Conservation (phyloP, 164 flowering plant genomes). For the Paratinospora sagittata region DNA sequence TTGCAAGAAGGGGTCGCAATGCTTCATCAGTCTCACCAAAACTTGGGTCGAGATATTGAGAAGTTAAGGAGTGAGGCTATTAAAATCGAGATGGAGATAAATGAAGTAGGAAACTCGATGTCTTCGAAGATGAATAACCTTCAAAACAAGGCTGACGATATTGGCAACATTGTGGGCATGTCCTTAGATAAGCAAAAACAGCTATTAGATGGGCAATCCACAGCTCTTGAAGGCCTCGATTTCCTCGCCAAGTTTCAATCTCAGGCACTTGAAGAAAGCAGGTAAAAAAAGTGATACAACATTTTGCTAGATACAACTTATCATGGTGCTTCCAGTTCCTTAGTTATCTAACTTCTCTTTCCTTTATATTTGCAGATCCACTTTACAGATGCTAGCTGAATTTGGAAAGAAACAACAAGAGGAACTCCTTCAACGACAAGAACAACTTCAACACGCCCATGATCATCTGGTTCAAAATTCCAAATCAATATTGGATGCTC, state of each 20-base stretch:
- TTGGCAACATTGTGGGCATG: slow-evolving; percentile 48
- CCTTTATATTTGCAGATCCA: slow-evolving; percentile 32
- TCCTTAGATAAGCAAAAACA: slow-evolving; percentile 67
- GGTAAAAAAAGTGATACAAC: slow-evolving; percentile 39
- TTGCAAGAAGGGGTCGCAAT: slow-evolving; percentile 50
- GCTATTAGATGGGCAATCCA: slow-evolving; percentile 64
- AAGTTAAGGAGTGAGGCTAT: slow-evolving; percentile 41
- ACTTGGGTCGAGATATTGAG: slow-evolving; percentile 47
- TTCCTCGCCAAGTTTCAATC: slow-evolving; percentile 50
- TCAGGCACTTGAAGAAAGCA: slow-evolving; percentile 81
- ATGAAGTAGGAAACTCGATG: slow-evolving; percentile 49
- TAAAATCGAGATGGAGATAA: slow-evolving; percentile 60
- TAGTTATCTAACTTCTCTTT: background rate
- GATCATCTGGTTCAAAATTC: slow-evolving; percentile 64
- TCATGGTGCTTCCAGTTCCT: too few relatives aligned
- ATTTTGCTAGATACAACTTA: background rate
- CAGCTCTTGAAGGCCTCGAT: slow-evolving; percentile 61
- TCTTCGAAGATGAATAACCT: slow-evolving; percentile 49
- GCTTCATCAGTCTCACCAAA: slow-evolving; percentile 46
- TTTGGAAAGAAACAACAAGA: slow-evolving; percentile 65
- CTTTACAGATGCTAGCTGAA: slow-evolving; percentile 47
- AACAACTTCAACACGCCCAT: slow-evolving; percentile 61
- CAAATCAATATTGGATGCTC: slow-evolving; percentile 66
- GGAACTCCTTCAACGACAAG: slow-evolving; percentile 57
- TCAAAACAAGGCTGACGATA: slow-evolving; percentile 66